Evolutionary conservation across 768 basidiomycete species (phyloP), one percentile per base, ranked within the genome.

Genomic region (Boletus fagicola): DNA sequence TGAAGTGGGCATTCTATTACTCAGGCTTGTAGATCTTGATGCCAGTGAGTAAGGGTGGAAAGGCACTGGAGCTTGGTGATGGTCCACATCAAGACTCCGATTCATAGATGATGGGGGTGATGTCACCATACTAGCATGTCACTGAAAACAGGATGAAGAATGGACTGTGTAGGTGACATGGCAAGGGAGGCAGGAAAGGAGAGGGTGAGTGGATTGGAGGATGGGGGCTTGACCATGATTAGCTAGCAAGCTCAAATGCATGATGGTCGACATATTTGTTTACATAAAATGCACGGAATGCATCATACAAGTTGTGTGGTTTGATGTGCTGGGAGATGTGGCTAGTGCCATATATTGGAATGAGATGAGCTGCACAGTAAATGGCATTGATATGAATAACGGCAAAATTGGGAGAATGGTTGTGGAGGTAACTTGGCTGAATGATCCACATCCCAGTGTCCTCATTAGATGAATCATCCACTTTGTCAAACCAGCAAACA

Each of bases 391-490:
- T 10, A 36, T 72, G 68, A 22, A 74, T 64, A 6, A 73, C 53
- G n/a, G 46, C 24, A 18, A 45, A 45, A 16, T 44, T 44, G 24
- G 43, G 13, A 4, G 49, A 4, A 53, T 9, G 11, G 30, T 66
- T 31, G n/a, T n/a, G 18, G 0, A 16, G 15, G 8, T 26, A 45
- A 10, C 44, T 10, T 10, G 65, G 70, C 6, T 38, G 22, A 0
- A 71, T 63, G 4, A 67, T 42, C 72, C 72, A 75, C 64, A 74
- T 65, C 0, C 72, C 62, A 0, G 63, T 73, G 18, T 57, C 59
- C n/a, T 50, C 30, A 49, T 72, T 66, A 0, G 67, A 18, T 3
- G 16, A 39, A 8, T 39, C 18, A 10, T 9, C 38, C 18, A n/a
- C 18, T n/a, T 39, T 39, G 18, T 39, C 8, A 4, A n/a, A 39